Base-by-base conservation (phyloP, 2,329 filamentous ascomycete genomes). In the Paecilomyces dactylethromorphus region DNA sequence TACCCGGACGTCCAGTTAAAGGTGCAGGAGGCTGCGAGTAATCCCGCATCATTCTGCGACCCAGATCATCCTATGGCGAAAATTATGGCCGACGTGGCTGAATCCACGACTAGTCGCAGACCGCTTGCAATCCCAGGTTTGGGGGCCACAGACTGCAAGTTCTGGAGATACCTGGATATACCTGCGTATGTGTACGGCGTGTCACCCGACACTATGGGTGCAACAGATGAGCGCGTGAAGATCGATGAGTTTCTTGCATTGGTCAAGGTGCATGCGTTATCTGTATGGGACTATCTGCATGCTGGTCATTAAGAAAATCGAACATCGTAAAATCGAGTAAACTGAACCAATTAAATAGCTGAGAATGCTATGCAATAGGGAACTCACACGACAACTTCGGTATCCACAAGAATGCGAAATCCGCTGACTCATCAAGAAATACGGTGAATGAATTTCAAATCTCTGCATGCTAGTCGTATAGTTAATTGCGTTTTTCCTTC, bases 121-220 rank as follows among this genome's bases (percentile, higher is more conserved):
- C 71, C 74, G 1, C 56, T 72, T 11, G 68, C 70, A 0, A 74
- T 77, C 39, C 72, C 74, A 3, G 70, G 66, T 8, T 62, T 78
- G 35, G 75, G 74, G 11, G 75, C 74, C 1, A 78, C 76, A 1
- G 74, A 77, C 54, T 75, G 72, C 56, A 77, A 79, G 60, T 72
- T 74, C 59, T 78, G 72, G 58, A 64, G 76, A 15, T 74, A 76
- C 60, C 64, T 64, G 8, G 67, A 66, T 1, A 62, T 76, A 3
- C 74, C 74, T 0, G 74, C 72, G 1, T 78, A 75, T 63, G 67
- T 73, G 1, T 75, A 71, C 61, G 72, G 74, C 1, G 65, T 53
- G 13, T 59, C 32, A 6, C 54, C 49, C 7, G 45, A 39, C n/a
- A 56, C 49, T 18, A 59, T 45, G 57, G 54, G 54, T 32, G 45